Conservation (phyloP, 2,329 filamentous ascomycete species). For the Cercospora janseana region DNA sequence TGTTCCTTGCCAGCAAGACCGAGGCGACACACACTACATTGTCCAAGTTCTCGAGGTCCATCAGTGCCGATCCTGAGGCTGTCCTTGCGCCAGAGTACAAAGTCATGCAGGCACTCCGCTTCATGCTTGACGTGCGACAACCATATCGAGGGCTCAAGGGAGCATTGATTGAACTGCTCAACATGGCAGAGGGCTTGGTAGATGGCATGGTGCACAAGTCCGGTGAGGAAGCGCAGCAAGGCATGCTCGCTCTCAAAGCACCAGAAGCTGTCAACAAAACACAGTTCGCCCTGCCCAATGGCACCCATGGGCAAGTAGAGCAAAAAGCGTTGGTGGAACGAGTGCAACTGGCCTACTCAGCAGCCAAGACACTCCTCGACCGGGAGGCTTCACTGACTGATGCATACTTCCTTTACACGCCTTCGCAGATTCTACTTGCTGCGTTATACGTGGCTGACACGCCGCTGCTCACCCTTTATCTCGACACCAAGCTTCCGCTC, state of each 20-base stretch:
- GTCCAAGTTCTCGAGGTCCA: slow-evolving; percentile 54
- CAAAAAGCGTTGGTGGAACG: slow-evolving; percentile 42
- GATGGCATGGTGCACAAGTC: slow-evolving; percentile 32
- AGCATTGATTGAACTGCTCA: slow-evolving; percentile 75
- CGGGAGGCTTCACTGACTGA: slow-evolving; percentile 83
- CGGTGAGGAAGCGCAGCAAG: slow-evolving; percentile 25
- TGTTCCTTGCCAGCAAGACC: slow-evolving; percentile 92
- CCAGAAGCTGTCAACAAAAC: slow-evolving; percentile 22
- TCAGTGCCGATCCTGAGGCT: slow-evolving; percentile 68
- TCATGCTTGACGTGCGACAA: slow-evolving; percentile 89
- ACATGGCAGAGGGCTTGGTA: slow-evolving; percentile 62
- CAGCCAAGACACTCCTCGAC: slow-evolving; percentile 66
- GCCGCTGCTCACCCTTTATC: slow-evolving; percentile 54
- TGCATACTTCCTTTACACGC: slow-evolving; percentile 94
- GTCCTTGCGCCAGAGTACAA: slow-evolving; percentile 90
- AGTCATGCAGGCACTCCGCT: slow-evolving; percentile 85
- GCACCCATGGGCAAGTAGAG: slow-evolving; percentile 6
- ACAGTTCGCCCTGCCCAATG: slow-evolving; percentile 18
- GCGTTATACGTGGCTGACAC: slow-evolving; percentile 73
- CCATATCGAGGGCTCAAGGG: slow-evolving; percentile 87
- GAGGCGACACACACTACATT: slow-evolving; percentile 76
- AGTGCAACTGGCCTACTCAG: slow-evolving; percentile 65
- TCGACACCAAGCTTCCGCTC: slow-evolving; percentile 44
- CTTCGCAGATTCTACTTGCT: slow-evolving; percentile 88
- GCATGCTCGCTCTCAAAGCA: slow-evolving; percentile 23